A percentile compares a stretch with the other conserved stretches of the same genome.
Evolutionary conservation across 441 rosid genomes (phyloP).

Genomic region (Sinapis alba): DNA sequence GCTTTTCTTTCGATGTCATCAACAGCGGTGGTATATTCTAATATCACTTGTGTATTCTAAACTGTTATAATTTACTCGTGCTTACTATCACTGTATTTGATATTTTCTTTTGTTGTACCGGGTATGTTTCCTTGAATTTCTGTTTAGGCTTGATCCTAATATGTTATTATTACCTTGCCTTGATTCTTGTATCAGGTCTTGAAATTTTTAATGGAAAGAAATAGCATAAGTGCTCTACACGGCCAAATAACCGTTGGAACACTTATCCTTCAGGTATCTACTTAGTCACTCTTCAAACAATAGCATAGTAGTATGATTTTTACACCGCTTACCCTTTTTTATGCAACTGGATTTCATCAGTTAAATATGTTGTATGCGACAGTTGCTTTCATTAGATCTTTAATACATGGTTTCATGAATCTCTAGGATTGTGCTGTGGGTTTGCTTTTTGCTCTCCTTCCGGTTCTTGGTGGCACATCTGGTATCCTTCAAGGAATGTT

Average conservation of each 20-base stretch:
- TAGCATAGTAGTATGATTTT: background rate
- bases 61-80: background rate
- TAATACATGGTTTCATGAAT: slow-evolving; percentile 36
- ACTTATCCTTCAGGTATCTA: slow-evolving; percentile 87
- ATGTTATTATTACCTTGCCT: background rate
- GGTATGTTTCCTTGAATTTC: background rate
- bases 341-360: slow-evolving; percentile 5
- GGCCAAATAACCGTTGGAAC: slow-evolving; percentile 97
- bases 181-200: slow-evolving; percentile 60
- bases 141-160: slow-evolving; percentile 10
- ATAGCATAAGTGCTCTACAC: slow-evolving; percentile 85
- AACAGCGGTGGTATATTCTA: slow-evolving; percentile 82
- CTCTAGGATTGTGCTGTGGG: slow-evolving; percentile 97
- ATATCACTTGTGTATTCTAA: slow-evolving; percentile 12
- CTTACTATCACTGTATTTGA: background rate
- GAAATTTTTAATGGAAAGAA: slow-evolving; percentile 94
- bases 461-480: slow-evolving; percentile 92
- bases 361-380: slow-evolving; percentile 22
- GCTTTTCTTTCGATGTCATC: slow-evolving; percentile 95
- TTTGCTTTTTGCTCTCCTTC: slow-evolving; percentile 95
- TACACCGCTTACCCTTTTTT: background rate
- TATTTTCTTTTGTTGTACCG: background rate
- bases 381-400: slow-evolving; percentile 4
- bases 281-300: slow-evolving; percentile 16
- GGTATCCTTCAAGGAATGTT: slow-evolving; percentile 93